These are phyloP conservation scores for Isatis lusitanica DNA, from an alignment of 441 rosid species.

Conservation along the genomic window DNA sequence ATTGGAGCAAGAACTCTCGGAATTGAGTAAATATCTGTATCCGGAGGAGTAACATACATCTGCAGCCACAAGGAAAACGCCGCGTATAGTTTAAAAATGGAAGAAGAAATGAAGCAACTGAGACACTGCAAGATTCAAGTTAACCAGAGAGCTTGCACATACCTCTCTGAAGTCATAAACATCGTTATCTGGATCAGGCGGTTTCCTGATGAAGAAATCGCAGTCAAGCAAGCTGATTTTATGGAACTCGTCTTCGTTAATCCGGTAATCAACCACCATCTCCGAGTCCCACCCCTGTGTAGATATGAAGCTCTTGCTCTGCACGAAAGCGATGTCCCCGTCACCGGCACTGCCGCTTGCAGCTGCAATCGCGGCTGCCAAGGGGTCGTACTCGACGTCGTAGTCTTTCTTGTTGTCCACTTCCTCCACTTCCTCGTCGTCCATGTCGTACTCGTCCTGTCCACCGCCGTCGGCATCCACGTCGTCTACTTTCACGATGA, in stretches of 20 bases:
- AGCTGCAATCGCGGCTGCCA: conserved; percentile 38
- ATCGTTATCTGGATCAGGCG: conserved; percentile 89
- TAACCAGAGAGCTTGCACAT: neutral
- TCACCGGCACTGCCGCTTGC: conserved; percentile 39
- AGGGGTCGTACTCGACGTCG: conserved; percentile 82
- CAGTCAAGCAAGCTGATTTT: conserved; percentile 79
- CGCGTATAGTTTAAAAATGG: neutral
- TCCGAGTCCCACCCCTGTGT: conserved; percentile 86
- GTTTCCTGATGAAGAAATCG: conserved; percentile 88
- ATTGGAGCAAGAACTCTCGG: conserved; percentile 85
- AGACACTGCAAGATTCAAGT: neutral
- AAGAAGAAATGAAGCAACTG: neutral
- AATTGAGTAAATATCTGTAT: conserved; percentile 79
- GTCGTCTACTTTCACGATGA: conserved; percentile 67
- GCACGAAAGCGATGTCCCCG: conserved; percentile 61
- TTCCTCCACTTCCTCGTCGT: conserved; percentile 84
- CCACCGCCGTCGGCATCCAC: conserved; percentile 68
- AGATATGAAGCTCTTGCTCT: conserved; percentile 72
- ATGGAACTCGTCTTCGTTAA: conserved; percentile 87
- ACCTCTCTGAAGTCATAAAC: conserved; percentile 97
- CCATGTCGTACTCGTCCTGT: conserved; percentile 72
- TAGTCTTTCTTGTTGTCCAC: conserved; percentile 86
- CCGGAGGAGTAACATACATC: conserved; percentile 98
- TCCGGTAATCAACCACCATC: conserved; percentile 79
- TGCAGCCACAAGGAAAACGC: conserved; percentile 32